A percentile compares a stretch with the other conserved stretches of the same genome.
Conservation (phyloP, 306 rosid genomes). For the Hippophae gyantsensis region DNA sequence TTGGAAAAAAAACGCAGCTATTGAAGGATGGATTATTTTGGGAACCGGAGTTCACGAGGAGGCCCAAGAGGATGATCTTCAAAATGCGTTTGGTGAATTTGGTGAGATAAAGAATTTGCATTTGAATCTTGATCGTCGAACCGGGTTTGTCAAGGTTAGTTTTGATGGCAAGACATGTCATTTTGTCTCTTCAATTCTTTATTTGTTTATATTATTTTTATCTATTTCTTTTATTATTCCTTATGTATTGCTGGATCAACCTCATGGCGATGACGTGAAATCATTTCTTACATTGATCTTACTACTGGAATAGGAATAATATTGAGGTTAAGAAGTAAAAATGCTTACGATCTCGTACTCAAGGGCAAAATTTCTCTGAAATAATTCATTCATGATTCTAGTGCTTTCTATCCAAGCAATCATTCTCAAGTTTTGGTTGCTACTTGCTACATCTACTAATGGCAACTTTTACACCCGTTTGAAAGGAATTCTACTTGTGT, state of each 20-base stretch:
- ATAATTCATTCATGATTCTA: too few relatives aligned
- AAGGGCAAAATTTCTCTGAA: too few relatives aligned
- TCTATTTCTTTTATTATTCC: too few relatives aligned
- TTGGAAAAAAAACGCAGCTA: conserved; percentile 34
- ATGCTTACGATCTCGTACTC: too few relatives aligned
- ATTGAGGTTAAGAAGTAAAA: too few relatives aligned
- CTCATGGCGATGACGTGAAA: not conserved
- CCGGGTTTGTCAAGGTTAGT: conserved; percentile 86
- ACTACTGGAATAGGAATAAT: too few relatives aligned
- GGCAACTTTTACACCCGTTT: too few relatives aligned
- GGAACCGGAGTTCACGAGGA: conserved; percentile 96
- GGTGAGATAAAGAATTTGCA: conserved; percentile 93
- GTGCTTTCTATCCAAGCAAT: too few relatives aligned
- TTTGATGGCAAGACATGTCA: not conserved
- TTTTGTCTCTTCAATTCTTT: not conserved
- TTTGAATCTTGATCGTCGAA: conserved; percentile 92
- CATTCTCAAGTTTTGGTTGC: too few relatives aligned
- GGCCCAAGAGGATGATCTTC: conserved; percentile 95
- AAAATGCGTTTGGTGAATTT: conserved; percentile 71
- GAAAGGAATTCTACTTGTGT: not conserved
- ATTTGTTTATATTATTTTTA: not conserved
- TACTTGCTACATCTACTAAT: too few relatives aligned
- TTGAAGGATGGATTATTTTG: conserved; percentile 98
- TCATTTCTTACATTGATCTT: too few relatives aligned
- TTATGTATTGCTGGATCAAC: not conserved